Evolutionary conservation across 768 basidiomycete species (phyloP).

Genomic region (Tulasnella sp.): DNA sequence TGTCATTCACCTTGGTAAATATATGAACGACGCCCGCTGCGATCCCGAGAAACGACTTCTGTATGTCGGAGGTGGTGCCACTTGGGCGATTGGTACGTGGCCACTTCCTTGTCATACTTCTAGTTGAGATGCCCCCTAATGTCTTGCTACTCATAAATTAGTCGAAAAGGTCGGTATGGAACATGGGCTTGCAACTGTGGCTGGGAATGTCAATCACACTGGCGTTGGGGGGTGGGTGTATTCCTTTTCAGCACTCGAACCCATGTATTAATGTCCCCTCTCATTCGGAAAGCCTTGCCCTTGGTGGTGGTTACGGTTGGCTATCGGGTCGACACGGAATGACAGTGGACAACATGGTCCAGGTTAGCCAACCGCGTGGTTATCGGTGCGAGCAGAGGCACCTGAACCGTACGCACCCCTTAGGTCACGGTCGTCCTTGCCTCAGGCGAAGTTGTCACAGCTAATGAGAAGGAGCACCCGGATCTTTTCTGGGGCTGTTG

Average conservation of each 20-base stretch:
- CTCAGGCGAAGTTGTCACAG: slow-evolving; percentile 12
- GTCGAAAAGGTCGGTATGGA: not conserved
- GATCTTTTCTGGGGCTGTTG: slow-evolving; percentile 18
- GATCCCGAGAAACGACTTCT: not conserved
- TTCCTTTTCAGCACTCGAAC: not conserved
- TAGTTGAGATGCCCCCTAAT: not conserved
- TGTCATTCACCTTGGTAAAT: slow-evolving; percentile 9
- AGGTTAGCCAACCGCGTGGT: not conserved
- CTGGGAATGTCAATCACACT: not conserved
- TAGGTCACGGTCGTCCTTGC: slow-evolving; percentile 13
- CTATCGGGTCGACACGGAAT: slow-evolving; percentile 8
- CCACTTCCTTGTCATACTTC: not conserved
- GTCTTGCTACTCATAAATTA: not conserved
- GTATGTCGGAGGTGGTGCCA: not conserved
- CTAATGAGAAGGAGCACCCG: not conserved
- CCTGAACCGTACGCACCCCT: not conserved
- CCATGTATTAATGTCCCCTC: not conserved
- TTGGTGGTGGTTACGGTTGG: slow-evolving; percentile 9
- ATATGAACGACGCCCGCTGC: slow-evolving; percentile 1
- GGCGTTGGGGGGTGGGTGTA: slow-evolving; percentile 25
- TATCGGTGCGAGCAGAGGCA: not conserved
- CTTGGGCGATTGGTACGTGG: not conserved
- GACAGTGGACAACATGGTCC: slow-evolving; percentile 2
- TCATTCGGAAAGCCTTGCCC: not conserved
- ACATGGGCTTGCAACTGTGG: not conserved